Evolutionary conservation across 768 basidiomycete species (phyloP), one percentile per base, ranked within the genome.

Genomic region (Candolleomyces efflorescens): DNA sequence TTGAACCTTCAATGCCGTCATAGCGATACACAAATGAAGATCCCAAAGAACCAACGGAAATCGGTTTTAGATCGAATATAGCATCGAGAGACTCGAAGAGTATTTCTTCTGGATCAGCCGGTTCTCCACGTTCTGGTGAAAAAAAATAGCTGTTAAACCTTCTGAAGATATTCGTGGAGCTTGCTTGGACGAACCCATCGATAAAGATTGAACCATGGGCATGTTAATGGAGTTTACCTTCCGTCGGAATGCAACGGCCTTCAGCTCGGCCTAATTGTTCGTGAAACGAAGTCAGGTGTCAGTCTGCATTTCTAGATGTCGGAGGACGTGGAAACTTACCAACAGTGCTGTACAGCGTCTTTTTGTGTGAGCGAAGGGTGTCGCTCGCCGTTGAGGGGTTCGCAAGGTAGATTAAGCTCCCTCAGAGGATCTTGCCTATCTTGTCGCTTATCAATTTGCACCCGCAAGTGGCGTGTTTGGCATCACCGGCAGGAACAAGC

Each of bases 61-160:
- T 78, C 3, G 87, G 87, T 18, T 74, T 70, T 63, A 83, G 77
- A 53, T 79, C 82, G 59, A 88, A 92, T 15, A 92, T 76, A 0
- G 71, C 75, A 61, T 82, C 74, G 26, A 91, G 75, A 7, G 88
- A 84, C 52, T 79, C 77, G 20, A 78, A 83, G n/a, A 92, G 73
- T 36, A 91, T 78, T 43, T 91, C 90, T 66, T 87, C 86, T 20
- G 84, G 79, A 55, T 82, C 79, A 22, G 43, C 43, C 22, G 56
- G 36, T 10, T 43, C 15, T 23, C 23, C 23, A 26, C 32, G 6
- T 32, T 32, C 32, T 32, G 32, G 32, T 17, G 17, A 10, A 15
- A 22, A 5, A 5, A 6, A 18, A 26, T n/a, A 11, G 18, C 5
- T 36, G 4, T 38, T 7, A 32, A 20, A 53, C 17, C 20, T 38